Conservation (phyloP, 495 filamentous ascomycete species). For the Venustampulla echinocandica region DNA sequence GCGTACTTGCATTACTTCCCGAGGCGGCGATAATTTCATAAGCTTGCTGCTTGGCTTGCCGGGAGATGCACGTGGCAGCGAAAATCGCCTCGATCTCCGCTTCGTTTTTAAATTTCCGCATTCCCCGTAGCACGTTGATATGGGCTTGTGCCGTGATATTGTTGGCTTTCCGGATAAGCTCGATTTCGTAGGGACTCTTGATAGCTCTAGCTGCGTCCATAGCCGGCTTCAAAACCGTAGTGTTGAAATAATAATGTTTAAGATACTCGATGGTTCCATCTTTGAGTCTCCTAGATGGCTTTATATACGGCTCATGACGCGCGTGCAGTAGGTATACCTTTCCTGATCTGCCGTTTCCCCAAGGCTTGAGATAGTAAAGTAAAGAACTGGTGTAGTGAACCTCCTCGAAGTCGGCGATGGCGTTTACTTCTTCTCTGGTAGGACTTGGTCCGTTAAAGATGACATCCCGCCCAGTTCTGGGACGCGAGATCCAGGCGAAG, state of each 20-base stretch:
- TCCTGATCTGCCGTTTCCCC: conserved; percentile 24
- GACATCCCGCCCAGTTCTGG: conserved; percentile 39
- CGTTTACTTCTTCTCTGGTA: conserved; percentile 53
- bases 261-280: background rate
- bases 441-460: conserved; percentile 55
- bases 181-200: conserved; percentile 76
- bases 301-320: conserved; percentile 4
- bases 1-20: conserved; percentile 65
- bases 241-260: conserved; percentile 25
- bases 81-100: conserved; percentile 76
- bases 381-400: conserved; percentile 42
- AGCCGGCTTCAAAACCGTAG: conserved; percentile 42
- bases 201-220: conserved; percentile 65
- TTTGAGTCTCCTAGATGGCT: conserved; percentile 36
- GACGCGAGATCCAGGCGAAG: conserved; percentile 51
- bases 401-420: conserved; percentile 75
- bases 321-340: conserved; percentile 35
- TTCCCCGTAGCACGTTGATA: conserved; percentile 49
- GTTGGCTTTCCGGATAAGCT: conserved; percentile 70
- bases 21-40: conserved; percentile 82
- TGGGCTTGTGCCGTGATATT: conserved; percentile 68
- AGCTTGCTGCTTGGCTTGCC: conserved; percentile 66
- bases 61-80: conserved; percentile 55
- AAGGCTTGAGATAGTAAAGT: conserved; percentile 26
- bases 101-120: conserved; percentile 61